Evolutionary conservation across 179 eudicot species (phyloP).

Genomic region (Silene noctiflora): DNA sequence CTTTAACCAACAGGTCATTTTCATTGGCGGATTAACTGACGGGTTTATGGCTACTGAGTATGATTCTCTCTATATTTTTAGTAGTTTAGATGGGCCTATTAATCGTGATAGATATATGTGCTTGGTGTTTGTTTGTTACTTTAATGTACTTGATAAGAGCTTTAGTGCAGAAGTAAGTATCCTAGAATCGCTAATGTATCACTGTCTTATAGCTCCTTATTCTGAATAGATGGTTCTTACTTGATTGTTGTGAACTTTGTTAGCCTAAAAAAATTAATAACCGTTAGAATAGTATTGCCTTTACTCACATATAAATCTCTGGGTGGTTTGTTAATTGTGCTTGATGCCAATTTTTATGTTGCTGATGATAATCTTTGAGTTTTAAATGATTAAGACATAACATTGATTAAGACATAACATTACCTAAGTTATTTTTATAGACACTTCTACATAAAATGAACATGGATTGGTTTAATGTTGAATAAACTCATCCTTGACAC

Average conservation of each 20-base stretch:
- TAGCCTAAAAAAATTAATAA: background rate
- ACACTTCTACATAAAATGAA: too few species aligned
- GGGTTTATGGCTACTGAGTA: constrained; percentile 98
- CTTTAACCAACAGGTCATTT: constrained; percentile 78
- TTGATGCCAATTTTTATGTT: too few species aligned
- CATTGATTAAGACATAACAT: too few species aligned
- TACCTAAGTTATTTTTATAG: too few species aligned
- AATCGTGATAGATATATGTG: background rate
- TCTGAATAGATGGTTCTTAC: background rate
- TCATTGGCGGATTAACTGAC: constrained; percentile 86
- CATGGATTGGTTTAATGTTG: too few species aligned
- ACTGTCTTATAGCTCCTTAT: background rate
- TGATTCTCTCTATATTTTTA: constrained; percentile 25
- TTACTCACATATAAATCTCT: too few species aligned
- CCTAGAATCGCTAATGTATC: background rate
- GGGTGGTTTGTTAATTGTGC: too few species aligned
- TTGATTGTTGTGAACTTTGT: background rate
- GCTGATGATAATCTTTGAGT: too few species aligned
- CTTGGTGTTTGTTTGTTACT: background rate
- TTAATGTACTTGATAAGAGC: background rate
- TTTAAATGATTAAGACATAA: too few species aligned
- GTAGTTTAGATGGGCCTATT: too few species aligned
- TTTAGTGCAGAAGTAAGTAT: background rate
- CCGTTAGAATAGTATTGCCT: background rate
- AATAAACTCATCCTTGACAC: too few species aligned